These are phyloP conservation scores for Leishmania arabica DNA, from an alignment of 208 protist genomes.

Conservation along the genomic window DNA sequence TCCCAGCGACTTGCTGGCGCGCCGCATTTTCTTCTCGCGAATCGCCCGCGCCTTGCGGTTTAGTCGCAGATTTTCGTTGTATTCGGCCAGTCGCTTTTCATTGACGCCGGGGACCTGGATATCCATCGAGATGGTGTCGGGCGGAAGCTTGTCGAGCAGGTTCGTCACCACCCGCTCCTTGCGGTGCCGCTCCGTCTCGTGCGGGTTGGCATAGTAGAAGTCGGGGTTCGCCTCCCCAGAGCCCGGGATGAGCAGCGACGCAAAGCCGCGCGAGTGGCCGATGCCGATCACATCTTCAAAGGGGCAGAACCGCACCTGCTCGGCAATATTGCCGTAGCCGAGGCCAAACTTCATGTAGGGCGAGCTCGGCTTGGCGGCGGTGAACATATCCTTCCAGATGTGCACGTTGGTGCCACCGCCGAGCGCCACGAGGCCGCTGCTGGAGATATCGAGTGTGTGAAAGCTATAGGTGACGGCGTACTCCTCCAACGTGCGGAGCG, in stretches of 20 bases:
- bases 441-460: conserved; percentile 83
- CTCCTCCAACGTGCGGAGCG: conserved; percentile 89
- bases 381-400: conserved; percentile 90
- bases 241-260: conserved; percentile 87
- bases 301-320: conserved; percentile 81
- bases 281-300: conserved; percentile 93
- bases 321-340: conserved; percentile 87
- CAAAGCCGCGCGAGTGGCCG: conserved; percentile 89
- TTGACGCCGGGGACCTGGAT: conserved; percentile 86
- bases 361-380: conserved; percentile 62
- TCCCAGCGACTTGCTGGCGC: conserved; percentile 56
- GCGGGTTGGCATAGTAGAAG: conserved; percentile 94
- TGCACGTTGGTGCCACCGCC: conserved; percentile 81
- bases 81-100: conserved; percentile 74
- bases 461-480: conserved; percentile 86
- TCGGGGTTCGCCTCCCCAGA: conserved; percentile 92
- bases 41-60: conserved; percentile 83
- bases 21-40: conserved; percentile 84
- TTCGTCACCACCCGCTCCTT: conserved; percentile 87
- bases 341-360: conserved; percentile 89
- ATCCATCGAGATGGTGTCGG: conserved; percentile 92
- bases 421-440: conserved; percentile 86
- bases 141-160: conserved; percentile 93
- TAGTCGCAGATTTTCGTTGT: conserved; percentile 82
- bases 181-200: conserved; percentile 91